Evolutionary conservation across 495 filamentous ascomycete genomes (phyloP).

Genomic region (Chaetomidium leptoderma): DNA sequence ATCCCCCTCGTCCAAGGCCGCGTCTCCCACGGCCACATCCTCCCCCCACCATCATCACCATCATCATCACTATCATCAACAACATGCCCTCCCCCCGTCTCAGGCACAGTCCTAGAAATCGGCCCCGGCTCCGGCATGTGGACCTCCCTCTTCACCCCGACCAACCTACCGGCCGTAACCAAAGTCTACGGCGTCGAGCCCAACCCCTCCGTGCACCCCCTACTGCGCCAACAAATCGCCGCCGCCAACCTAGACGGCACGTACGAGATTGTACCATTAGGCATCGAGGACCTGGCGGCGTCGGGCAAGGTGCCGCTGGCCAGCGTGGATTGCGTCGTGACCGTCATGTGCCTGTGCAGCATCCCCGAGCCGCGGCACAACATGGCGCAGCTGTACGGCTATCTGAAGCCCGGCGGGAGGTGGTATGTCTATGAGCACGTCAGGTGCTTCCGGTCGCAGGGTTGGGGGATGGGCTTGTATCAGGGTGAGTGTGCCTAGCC

Average conservation of each 20-base stretch:
- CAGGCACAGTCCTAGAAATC: conserved; percentile 43
- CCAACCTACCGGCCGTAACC: conserved; percentile 32
- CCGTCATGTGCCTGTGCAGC: conserved; percentile 67
- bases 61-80: not conserved
- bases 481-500: conserved; percentile 41
- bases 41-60: not conserved
- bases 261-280: conserved; percentile 62
- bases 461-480: conserved; percentile 46
- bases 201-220: conserved; percentile 51
- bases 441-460: conserved; percentile 38
- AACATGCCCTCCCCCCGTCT: conserved; percentile 27
- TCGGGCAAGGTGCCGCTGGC: conserved; percentile 44
- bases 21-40: conserved; percentile 25
- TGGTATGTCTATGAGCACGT: conserved; percentile 75
- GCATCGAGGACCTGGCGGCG: conserved; percentile 49
- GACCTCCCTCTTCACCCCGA: conserved; percentile 35
- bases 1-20: conserved; percentile 42
- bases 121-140: conserved; percentile 49
- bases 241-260: conserved; percentile 48
- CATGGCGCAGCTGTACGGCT: conserved; percentile 53
- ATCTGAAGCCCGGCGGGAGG: conserved; percentile 62
- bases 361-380: conserved; percentile 60
- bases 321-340: conserved; percentile 63
- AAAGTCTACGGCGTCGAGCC: conserved; percentile 68
- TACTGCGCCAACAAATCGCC: conserved; percentile 44